These are phyloP conservation scores for Elsinoe arachidis DNA, from an alignment of 2,329 filamentous ascomycete species.

Conservation along the genomic window DNA sequence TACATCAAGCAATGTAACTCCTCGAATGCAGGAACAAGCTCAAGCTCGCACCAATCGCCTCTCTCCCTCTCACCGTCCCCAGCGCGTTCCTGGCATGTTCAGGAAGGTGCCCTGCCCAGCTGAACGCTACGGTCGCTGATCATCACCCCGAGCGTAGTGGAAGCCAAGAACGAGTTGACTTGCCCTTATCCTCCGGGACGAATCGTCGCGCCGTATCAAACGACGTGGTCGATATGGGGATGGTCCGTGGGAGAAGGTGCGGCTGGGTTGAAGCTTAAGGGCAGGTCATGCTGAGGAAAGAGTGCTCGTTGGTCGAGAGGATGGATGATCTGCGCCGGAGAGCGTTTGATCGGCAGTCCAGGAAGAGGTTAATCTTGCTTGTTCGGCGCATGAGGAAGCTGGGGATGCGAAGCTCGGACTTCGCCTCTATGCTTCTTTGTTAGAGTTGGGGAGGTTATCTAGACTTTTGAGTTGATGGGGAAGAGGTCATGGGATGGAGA, in stretches of 20 bases:
- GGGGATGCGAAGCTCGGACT: background rate
- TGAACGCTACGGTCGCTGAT: background rate
- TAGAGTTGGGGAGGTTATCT: background rate
- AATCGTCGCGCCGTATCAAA: background rate
- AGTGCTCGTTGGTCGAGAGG: background rate
- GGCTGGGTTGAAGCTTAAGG: background rate
- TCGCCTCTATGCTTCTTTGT: background rate
- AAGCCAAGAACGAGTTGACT: background rate
- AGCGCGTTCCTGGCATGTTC: background rate
- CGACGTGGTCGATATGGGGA: background rate
- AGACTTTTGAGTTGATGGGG: background rate
- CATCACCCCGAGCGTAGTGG: background rate
- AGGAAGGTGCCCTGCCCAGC: background rate
- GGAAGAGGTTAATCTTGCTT: background rate
- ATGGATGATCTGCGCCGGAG: background rate
- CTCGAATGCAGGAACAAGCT: background rate
- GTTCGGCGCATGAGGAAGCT: background rate
- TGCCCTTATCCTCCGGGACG: background rate
- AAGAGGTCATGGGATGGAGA: background rate
- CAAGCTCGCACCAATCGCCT: background rate
- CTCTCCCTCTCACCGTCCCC: too few relatives aligned
- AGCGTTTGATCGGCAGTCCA: background rate
- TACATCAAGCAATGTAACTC: background rate
- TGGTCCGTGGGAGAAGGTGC: conserved; percentile 4
- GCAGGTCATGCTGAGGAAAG: background rate